These are phyloP conservation scores for Malus orientalis DNA, from an alignment of 306 rosid genomes.

Conservation along the genomic window DNA sequence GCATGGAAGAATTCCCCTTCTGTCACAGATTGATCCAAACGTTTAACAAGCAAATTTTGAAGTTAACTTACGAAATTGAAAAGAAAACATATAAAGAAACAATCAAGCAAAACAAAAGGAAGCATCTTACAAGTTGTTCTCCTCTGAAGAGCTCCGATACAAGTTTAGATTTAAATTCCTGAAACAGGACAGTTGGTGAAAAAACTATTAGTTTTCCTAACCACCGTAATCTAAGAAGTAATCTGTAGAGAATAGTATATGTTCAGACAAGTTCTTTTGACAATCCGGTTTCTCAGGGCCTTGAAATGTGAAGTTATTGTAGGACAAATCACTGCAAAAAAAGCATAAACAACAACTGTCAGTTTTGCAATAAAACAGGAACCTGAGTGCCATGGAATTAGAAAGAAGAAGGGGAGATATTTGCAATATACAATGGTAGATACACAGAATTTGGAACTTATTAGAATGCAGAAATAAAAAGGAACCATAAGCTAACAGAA, in stretches of 20 bases:
- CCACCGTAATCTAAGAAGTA: slow-evolving; percentile 2
- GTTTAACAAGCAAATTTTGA: background rate
- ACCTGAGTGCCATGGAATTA: background rate
- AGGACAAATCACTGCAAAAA: slow-evolving; percentile 70
- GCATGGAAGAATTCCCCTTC: slow-evolving; percentile 46
- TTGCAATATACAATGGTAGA: background rate
- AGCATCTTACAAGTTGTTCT: slow-evolving; percentile 37
- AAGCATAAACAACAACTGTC: background rate
- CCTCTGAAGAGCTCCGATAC: slow-evolving; percentile 41
- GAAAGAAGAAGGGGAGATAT: too few relatives aligned
- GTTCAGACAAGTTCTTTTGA: slow-evolving; percentile 32
- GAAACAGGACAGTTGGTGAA: background rate
- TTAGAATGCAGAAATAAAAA: background rate
- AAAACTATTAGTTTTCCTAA: slow-evolving; percentile 4
- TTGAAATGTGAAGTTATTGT: slow-evolving; percentile 59
- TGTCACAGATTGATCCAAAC: slow-evolving; percentile 8
- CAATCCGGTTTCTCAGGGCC: slow-evolving; percentile 40
- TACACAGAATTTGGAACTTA: background rate
- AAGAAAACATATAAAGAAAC: background rate
- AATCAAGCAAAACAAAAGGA: background rate
- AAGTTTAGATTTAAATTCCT: slow-evolving; percentile 61
- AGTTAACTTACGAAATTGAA: background rate
- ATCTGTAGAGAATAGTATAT: background rate
- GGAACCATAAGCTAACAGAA: background rate
- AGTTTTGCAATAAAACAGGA: background rate